Conservation (phyloP, 2,329 filamentous ascomycete species). For the Leptographium flavum region DNA sequence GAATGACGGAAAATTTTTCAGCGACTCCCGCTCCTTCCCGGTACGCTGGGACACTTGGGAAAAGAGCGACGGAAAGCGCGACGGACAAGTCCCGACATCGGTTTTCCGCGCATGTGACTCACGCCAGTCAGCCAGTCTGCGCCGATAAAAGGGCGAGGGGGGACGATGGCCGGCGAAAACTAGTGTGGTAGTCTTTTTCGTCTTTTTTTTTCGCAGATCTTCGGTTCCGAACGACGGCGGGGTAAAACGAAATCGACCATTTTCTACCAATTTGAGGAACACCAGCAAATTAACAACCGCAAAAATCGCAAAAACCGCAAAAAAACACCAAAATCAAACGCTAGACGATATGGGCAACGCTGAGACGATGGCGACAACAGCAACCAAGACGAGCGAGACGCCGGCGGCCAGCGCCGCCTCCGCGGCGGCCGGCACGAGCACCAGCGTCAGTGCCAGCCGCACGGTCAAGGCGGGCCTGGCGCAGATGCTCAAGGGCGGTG, state of each 20-base stretch:
- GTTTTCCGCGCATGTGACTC: neutral
- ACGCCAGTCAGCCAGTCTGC: neutral
- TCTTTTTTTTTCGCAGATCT: too few species aligned
- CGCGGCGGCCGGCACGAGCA: too few species aligned
- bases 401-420: too few species aligned
- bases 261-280: too few species aligned
- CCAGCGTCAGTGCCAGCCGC: neutral
- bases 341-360: neutral
- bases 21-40: neutral
- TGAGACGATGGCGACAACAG: neutral
- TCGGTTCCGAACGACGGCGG: too few species aligned
- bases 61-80: neutral
- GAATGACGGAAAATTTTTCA: neutral
- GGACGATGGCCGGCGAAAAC: neutral
- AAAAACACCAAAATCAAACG: neutral
- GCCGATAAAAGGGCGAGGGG: neutral
- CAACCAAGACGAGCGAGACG: neutral
- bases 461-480: slow-evolving; percentile 86
- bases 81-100: neutral
- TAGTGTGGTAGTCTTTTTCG: neutral
- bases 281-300: too few species aligned
- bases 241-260: neutral
- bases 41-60: too few species aligned
- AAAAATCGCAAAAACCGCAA: too few species aligned
- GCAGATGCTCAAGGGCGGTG: slow-evolving; percentile 96